Conservation (phyloP, 345 rosid species). For the Eutrema heterophyllum region DNA sequence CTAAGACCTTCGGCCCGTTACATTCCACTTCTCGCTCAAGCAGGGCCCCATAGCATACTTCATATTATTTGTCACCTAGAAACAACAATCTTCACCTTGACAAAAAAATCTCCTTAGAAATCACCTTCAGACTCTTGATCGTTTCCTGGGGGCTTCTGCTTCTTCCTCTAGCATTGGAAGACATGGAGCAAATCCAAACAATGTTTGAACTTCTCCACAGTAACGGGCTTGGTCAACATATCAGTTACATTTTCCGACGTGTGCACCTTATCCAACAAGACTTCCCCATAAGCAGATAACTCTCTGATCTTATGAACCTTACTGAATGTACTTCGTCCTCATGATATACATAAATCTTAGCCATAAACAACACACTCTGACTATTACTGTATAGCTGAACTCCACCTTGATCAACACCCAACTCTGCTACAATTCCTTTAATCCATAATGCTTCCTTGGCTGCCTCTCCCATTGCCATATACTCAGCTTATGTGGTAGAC, state of each 20-base stretch:
- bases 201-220: neutral
- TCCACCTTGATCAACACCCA: neutral
- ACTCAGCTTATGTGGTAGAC: neutral
- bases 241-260: no score
- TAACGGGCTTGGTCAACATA: no score
- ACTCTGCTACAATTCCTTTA: no score
- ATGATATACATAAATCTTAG: neutral
- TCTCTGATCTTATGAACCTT: neutral
- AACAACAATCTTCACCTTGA: no score
- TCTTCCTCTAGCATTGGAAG: neutral
- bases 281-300: neutral
- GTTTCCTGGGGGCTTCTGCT: neutral
- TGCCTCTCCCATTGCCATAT: neutral
- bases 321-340: neutral
- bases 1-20: no score
- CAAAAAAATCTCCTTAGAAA: no score
- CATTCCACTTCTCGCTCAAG: no score
- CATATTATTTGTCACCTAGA: no score
- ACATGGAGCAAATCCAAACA: neutral
- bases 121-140: no score
- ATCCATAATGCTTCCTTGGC: neutral
- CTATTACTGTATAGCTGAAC: no score
- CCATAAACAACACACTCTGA: no score
- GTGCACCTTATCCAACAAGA: neutral
- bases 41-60: no score